A percentile compares a stretch with the other conserved stretches of the same genome.
Conservation (phyloP, 2,329 filamentous ascomycete genomes). For the Diaporthe sp. region DNA sequence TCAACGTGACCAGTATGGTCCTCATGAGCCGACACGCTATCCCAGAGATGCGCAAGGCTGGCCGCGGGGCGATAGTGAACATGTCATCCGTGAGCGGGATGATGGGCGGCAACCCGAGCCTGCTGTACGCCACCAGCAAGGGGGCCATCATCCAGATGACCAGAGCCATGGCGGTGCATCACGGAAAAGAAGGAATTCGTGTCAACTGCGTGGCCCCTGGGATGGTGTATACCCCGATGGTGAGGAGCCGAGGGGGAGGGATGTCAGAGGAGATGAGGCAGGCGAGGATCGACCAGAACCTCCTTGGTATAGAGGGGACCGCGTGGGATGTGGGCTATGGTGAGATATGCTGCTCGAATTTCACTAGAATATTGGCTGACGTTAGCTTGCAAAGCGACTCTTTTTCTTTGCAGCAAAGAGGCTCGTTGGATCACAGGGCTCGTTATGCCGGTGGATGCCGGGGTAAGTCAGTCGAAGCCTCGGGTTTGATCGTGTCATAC, state of each 20-base stretch:
- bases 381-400: constrained; percentile 37
- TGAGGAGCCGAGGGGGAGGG: constrained; percentile 39
- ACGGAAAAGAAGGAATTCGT: constrained; percentile 56
- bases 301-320: constrained; percentile 45
- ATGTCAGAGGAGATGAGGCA: constrained; percentile 47
- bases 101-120: constrained; percentile 55
- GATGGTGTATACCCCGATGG: constrained; percentile 48
- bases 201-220: constrained; percentile 55
- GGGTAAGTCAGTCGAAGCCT: constrained; percentile 39
- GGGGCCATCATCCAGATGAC: constrained; percentile 51
- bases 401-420: constrained; percentile 46
- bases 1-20: constrained; percentile 53
- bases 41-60: constrained; percentile 50
- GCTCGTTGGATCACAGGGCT: constrained; percentile 47
- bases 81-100: constrained; percentile 52
- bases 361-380: not conserved
- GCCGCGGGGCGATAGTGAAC: constrained; percentile 52
- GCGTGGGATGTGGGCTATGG: constrained; percentile 47
- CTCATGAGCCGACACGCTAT: constrained; percentile 49
- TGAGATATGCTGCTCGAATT: constrained; percentile 1
- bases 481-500: no score
- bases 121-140: constrained; percentile 59
- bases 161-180: constrained; percentile 57
- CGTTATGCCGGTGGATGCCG: constrained; percentile 47
- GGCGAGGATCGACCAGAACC: constrained; percentile 44